Conservation (phyloP, 164 flowering plant genomes). For the Sedum album region DNA sequence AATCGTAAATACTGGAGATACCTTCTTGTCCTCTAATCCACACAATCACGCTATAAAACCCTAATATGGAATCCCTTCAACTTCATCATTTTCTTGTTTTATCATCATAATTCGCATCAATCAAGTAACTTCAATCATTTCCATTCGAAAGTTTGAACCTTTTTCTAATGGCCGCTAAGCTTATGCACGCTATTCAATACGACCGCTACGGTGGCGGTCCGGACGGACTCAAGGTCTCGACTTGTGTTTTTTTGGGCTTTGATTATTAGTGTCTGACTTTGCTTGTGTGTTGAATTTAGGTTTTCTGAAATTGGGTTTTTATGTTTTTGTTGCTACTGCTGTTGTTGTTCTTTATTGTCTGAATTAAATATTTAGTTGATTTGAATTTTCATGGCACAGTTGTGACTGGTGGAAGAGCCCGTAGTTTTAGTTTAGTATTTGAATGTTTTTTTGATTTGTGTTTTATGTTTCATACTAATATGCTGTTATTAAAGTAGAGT, state of each 20-base stretch:
- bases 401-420: neutral
- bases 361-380: neutral
- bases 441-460: neutral
- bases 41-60: neutral
- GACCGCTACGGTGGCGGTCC: slow-evolving; percentile 8
- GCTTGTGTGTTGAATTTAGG: neutral
- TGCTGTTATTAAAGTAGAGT: neutral
- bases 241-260: neutral
- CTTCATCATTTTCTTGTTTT: neutral
- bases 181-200: slow-evolving; percentile 13
- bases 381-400: neutral
- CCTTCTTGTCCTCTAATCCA: neutral
- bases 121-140: neutral
- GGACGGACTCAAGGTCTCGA: slow-evolving; percentile 9
- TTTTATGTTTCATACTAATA: neutral
- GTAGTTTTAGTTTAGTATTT: too few species aligned
- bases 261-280: neutral
- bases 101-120: neutral
- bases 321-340: neutral
- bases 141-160: neutral
- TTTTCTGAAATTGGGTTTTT: neutral
- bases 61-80: neutral
- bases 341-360: neutral
- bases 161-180: slow-evolving; percentile 3
- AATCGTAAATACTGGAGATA: too few species aligned